phyloP scores from a whole-genome alignment of 1,284 basidiomycete species.

The Coniophora puteana region DNA sequence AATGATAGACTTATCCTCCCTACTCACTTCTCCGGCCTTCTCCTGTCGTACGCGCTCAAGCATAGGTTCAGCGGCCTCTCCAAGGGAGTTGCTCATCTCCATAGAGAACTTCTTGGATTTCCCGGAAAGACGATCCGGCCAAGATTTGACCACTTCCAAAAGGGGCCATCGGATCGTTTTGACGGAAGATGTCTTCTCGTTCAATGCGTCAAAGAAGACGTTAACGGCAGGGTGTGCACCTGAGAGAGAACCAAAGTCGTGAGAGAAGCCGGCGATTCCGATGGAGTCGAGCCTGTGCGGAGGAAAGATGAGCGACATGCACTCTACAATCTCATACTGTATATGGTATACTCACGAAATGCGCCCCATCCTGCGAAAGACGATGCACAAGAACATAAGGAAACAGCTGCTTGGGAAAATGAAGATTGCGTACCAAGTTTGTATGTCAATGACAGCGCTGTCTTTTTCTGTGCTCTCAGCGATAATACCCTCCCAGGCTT shows the following conservation, averaged over 20 bases:
- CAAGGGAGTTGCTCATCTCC: constrained; percentile 35
- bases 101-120: constrained; percentile 31
- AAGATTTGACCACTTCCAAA: constrained; percentile 37
- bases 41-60: constrained; percentile 38
- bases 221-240: constrained; percentile 42
- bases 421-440: constrained; percentile 37
- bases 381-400: not conserved
- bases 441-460: constrained; percentile 42
- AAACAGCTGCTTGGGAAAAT: not conserved
- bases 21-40: constrained; percentile 26
- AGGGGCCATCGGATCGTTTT: constrained; percentile 37
- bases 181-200: constrained; percentile 22
- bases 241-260: constrained; percentile 50
- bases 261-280: constrained; percentile 55
- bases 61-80: constrained; percentile 40
- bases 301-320: not conserved
- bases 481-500: constrained; percentile 42
- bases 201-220: constrained; percentile 39
- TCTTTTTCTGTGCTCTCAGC: constrained; percentile 26
- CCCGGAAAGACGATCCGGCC: constrained; percentile 39
- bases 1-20: constrained; percentile 44
- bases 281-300: constrained; percentile 43
- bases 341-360: constrained; percentile 12
- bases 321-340: not conserved
- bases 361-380: constrained; percentile 32